These are phyloP conservation scores for Parasarocladium wereldwijsianum DNA, from an alignment of 2,329 filamentous ascomycete genomes.

Conservation along the genomic window DNA sequence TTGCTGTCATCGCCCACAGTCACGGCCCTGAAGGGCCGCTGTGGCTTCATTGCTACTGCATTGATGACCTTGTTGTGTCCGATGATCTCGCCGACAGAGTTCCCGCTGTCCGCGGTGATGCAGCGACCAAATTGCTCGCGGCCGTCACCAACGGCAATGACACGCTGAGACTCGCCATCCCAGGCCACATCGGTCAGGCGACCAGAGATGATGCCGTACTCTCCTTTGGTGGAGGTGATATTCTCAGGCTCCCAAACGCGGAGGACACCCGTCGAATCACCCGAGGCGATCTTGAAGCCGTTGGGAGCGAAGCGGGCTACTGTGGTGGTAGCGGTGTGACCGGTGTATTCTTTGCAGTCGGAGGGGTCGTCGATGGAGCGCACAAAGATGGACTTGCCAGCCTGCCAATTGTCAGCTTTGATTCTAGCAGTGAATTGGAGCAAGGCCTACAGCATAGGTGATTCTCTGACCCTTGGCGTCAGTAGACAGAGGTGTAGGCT, in stretches of 20 bases:
- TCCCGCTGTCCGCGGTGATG: slow-evolving; percentile 90
- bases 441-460: slow-evolving; percentile 65
- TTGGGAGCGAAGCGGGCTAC: slow-evolving; percentile 90
- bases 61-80: slow-evolving; percentile 90
- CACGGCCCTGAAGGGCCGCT: slow-evolving; percentile 79
- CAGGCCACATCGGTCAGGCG: slow-evolving; percentile 94
- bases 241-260: slow-evolving; percentile 88
- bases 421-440: neutral
- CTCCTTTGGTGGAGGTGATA: slow-evolving; percentile 73
- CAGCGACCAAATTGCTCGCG: slow-evolving; percentile 88
- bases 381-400: slow-evolving; percentile 91
- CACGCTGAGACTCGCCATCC: slow-evolving; percentile 91
- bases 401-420: slow-evolving; percentile 31
- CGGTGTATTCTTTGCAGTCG: slow-evolving; percentile 76
- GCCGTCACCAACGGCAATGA: slow-evolving; percentile 92
- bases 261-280: slow-evolving; percentile 72
- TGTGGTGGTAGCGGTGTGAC: slow-evolving; percentile 77
- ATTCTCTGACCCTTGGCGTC: slow-evolving; percentile 85
- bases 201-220: slow-evolving; percentile 88
- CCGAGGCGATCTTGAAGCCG: slow-evolving; percentile 88
- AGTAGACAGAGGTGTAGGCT: slow-evolving; percentile 75
- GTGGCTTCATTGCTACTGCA: slow-evolving; percentile 74
- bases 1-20: slow-evolving; percentile 84
- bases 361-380: slow-evolving; percentile 86
- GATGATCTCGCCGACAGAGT: slow-evolving; percentile 85